Evolutionary conservation across 2,329 filamentous ascomycete species (phyloP).

Genomic region (Pseudofabraea citricarpa): DNA sequence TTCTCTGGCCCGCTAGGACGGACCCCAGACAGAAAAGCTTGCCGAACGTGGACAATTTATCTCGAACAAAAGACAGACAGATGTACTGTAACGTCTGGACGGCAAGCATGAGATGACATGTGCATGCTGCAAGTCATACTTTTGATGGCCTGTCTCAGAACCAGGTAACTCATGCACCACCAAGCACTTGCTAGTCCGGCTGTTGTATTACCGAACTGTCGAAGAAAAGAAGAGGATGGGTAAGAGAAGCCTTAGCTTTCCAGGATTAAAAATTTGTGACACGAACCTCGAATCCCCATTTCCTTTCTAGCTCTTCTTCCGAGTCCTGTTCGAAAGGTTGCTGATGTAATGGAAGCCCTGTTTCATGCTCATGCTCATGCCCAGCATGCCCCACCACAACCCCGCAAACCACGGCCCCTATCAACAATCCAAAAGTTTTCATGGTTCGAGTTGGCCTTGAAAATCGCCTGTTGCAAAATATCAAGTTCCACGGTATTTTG

Average conservation of each 20-base stretch:
- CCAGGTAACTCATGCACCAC: too few relatives aligned
- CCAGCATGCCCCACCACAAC: conserved; percentile 9
- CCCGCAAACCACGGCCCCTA: conserved; percentile 2
- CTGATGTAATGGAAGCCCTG: conserved; percentile 30
- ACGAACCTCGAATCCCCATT: conserved; percentile 54
- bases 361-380: conserved; percentile 12
- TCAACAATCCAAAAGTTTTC: background rate
- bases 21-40: too few relatives aligned
- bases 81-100: too few relatives aligned
- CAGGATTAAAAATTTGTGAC: background rate
- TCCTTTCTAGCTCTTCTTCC: conserved; percentile 46
- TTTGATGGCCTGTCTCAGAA: too few relatives aligned
- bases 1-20: too few relatives aligned
- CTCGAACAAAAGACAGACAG: too few relatives aligned
- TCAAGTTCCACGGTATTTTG: background rate
- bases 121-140: too few relatives aligned
- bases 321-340: conserved; percentile 44
- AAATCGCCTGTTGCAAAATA: too few relatives aligned
- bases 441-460: background rate
- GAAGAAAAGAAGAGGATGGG: background rate
- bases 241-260: conserved; percentile 3
- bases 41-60: too few relatives aligned
- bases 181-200: too few relatives aligned
- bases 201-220: background rate
- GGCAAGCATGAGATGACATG: too few relatives aligned